Evolutionary conservation across 371 early-diverging fungal species (phyloP).

Genomic region (Syncephalastrum contaminatum): DNA sequence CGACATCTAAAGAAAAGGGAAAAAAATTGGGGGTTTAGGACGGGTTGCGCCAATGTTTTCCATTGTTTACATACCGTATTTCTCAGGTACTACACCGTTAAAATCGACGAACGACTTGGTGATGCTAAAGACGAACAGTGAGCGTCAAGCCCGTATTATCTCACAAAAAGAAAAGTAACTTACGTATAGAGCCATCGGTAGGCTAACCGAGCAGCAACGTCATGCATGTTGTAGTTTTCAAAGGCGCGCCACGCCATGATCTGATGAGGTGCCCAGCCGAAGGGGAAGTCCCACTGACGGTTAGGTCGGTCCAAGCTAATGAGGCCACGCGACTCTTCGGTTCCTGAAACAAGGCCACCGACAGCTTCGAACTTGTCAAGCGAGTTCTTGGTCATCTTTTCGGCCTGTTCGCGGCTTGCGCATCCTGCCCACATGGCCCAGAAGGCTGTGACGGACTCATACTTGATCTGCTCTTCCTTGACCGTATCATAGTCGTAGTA

Average conservation of each 20-base stretch:
- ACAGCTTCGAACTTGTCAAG: slow-evolving; percentile 78
- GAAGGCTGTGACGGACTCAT: slow-evolving; percentile 74
- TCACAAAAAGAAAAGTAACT: slow-evolving; percentile 19
- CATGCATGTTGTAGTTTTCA: slow-evolving; percentile 77
- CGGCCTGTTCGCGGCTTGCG: slow-evolving; percentile 65
- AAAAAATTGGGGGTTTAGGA: too few species aligned
- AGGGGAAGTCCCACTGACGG: slow-evolving; percentile 96
- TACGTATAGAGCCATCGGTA: slow-evolving; percentile 95
- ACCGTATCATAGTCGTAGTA: slow-evolving; percentile 70
- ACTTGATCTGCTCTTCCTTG: slow-evolving; percentile 49
- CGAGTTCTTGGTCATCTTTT: slow-evolving; percentile 46
- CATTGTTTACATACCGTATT: slow-evolving; percentile 65
- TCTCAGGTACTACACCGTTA: slow-evolving; percentile 97
- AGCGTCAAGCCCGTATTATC: not conserved
- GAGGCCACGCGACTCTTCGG: slow-evolving; percentile 80
- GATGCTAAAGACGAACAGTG: slow-evolving; percentile 45
- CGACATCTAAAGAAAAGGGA: slow-evolving; percentile 45
- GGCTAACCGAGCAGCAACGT: slow-evolving; percentile 77
- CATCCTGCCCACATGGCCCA: slow-evolving; percentile 78
- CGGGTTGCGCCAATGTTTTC: too few species aligned
- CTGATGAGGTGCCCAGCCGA: slow-evolving; percentile 98
- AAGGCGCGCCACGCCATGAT: slow-evolving; percentile 94
- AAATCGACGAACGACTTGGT: slow-evolving; percentile 95
- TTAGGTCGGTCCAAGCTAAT: slow-evolving; percentile 83
- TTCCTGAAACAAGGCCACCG: slow-evolving; percentile 89